A percentile compares a stretch with the other conserved stretches of the same genome.
These are phyloP conservation scores for Clitopilus passeckerianus DNA, from an alignment of 768 basidiomycete genomes.

Conservation along the genomic window DNA sequence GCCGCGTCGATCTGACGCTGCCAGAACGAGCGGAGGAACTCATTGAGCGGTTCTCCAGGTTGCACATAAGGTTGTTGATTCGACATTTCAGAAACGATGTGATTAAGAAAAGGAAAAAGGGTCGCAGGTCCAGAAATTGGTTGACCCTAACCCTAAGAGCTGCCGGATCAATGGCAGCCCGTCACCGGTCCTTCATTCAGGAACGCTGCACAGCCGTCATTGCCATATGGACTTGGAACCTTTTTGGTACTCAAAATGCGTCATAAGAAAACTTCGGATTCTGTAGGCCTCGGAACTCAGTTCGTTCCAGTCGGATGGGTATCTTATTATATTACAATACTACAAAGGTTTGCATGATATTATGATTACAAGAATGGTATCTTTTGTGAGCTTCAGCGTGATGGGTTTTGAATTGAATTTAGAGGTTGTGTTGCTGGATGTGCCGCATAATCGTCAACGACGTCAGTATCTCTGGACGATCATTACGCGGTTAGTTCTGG, in stretches of 20 bases:
- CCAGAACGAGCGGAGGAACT: constrained; percentile 87
- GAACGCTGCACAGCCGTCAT: not conserved
- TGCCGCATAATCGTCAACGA: constrained; percentile 57
- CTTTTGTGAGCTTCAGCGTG: not conserved
- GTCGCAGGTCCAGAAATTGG: not conserved
- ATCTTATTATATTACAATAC: not conserved
- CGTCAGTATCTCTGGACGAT: constrained; percentile 40
- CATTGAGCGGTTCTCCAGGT: constrained; percentile 80
- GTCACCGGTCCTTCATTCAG: not conserved
- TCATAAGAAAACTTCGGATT: not conserved
- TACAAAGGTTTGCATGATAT: not conserved
- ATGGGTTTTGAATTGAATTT: not conserved
- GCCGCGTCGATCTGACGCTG: constrained; percentile 82
- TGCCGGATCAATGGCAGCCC: not conserved
- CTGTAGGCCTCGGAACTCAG: not conserved
- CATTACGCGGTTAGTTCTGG: not conserved
- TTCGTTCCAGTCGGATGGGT: not conserved
- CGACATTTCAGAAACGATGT: constrained; percentile 14
- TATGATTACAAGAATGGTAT: not conserved
- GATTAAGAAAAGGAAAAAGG: not conserved
- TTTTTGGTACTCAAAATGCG: not conserved
- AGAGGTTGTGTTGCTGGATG: constrained; percentile 41
- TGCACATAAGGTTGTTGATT: constrained; percentile 62
- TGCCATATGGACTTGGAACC: not conserved
- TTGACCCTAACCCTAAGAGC: constrained; percentile 11